Percentiles rank a stretch among this genome's conserved stretches.
Conservation (phyloP, 805 yeast species). For the Saturnispora silvae region DNA sequence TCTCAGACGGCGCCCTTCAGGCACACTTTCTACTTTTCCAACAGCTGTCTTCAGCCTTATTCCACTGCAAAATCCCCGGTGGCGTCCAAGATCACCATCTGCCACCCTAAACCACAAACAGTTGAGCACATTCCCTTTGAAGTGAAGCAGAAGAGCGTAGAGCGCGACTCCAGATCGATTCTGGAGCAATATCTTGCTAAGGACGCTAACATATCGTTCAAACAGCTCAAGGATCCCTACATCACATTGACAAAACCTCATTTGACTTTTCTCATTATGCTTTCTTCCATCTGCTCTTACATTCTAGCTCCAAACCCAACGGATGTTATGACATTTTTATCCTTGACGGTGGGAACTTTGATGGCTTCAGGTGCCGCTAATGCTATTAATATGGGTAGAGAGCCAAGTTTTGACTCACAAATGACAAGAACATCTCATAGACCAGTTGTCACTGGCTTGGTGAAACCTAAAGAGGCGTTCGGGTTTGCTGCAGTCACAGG, state of each 20-base stretch:
- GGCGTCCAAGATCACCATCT: neutral
- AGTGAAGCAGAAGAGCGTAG: conserved; percentile 33
- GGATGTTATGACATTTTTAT: conserved; percentile 56
- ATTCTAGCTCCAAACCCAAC: conserved; percentile 84
- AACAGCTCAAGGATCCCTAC: conserved; percentile 46
- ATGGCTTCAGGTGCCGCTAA: conserved; percentile 90
- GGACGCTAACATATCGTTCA: conserved; percentile 21
- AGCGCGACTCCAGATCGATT: conserved; percentile 13
- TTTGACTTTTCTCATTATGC: conserved; percentile 74
- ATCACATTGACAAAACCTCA: conserved; percentile 84
- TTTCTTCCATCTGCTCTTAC: conserved; percentile 88
- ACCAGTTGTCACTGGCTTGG: conserved; percentile 79
- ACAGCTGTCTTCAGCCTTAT: neutral
- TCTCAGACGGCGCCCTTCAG: neutral
- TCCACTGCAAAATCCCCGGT: neutral
- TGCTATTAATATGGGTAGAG: conserved; percentile 95
- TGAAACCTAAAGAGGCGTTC: conserved; percentile 70
- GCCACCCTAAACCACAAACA: neutral
- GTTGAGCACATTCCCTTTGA: conserved; percentile 39
- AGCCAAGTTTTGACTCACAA: conserved; percentile 75
- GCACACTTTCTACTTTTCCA: neutral
- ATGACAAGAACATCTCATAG: conserved; percentile 85
- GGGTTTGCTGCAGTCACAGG: conserved; percentile 73
- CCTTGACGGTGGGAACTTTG: conserved; percentile 75
- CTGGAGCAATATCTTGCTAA: conserved; percentile 19